Evolutionary conservation across 331 rosid genomes (phyloP).

Genomic region (Ulmus americana): DNA sequence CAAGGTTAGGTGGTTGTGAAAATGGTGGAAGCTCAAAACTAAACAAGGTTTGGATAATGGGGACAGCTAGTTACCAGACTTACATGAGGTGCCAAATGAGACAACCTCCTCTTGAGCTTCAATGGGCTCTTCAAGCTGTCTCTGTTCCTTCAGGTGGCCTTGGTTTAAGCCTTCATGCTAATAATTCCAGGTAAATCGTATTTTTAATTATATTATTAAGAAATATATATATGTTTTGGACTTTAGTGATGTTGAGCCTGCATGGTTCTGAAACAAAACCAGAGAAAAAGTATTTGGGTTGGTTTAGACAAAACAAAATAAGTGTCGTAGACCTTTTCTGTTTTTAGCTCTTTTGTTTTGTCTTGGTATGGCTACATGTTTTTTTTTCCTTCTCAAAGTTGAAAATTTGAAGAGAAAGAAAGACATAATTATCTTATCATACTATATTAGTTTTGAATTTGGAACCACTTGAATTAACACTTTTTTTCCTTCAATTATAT

Average conservation of each 20-base stretch:
- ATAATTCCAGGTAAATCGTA: conserved; percentile 46
- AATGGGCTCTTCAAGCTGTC: conserved; percentile 85
- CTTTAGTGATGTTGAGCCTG: conserved; percentile 18
- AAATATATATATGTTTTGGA: conserved; percentile 17
- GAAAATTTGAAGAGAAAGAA: too few species aligned
- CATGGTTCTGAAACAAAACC: conserved; percentile 38
- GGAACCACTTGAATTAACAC: not conserved
- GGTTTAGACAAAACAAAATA: conserved; percentile 37
- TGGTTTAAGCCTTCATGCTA: conserved; percentile 59
- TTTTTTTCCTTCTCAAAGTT: not conserved
- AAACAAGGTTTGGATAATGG: conserved; percentile 63
- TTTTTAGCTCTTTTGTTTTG: conserved; percentile 35
- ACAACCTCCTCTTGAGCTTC: conserved; percentile 73
- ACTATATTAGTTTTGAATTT: not conserved
- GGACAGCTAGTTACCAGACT: conserved; percentile 66
- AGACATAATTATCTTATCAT: not conserved
- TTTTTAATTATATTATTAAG: not conserved
- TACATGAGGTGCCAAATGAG: conserved; percentile 82
- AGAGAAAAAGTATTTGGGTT: conserved; percentile 36
- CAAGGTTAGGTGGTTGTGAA: conserved; percentile 43
- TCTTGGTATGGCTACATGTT: conserved; percentile 17
- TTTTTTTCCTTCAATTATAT: conserved; percentile 32
- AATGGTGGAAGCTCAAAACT: conserved; percentile 12
- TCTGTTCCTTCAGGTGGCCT: conserved; percentile 80
- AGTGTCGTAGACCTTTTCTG: conserved; percentile 33